Percentiles rank a stretch among this genome's conserved stretches.
Conservation (phyloP, 148 eudicot genomes). For the Polygonum maritimum region DNA sequence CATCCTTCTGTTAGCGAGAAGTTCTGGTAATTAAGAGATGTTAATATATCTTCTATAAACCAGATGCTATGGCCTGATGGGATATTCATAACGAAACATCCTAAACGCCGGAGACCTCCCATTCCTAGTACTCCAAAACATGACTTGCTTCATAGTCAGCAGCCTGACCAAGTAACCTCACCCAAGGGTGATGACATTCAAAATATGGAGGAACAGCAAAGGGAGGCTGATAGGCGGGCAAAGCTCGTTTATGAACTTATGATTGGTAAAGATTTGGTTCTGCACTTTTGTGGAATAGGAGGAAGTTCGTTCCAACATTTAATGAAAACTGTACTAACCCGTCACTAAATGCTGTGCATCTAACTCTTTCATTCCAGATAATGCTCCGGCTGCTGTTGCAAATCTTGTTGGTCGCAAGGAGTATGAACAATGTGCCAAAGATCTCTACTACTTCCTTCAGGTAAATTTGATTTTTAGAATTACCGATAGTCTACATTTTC, state of each 20-base stretch:
- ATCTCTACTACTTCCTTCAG: slow-evolving; percentile 93
- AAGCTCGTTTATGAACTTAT: slow-evolving; percentile 78
- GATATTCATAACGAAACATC: slow-evolving; percentile 91
- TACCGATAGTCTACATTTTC: slow-evolving; percentile 43
- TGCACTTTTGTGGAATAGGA: not conserved
- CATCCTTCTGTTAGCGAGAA: not conserved
- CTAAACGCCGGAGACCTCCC: slow-evolving; percentile 49
- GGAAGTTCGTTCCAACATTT: not conserved
- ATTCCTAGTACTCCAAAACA: slow-evolving; percentile 32
- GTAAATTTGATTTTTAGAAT: slow-evolving; percentile 22
- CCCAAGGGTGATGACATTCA: slow-evolving; percentile 37
- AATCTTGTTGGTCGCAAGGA: slow-evolving; percentile 89
- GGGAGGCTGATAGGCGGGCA: slow-evolving; percentile 74
- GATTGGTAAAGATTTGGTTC: slow-evolving; percentile 41
- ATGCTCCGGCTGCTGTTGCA: slow-evolving; percentile 84
- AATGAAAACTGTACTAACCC: not conserved
- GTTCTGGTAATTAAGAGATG: not conserved
- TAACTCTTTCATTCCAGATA: slow-evolving; percentile 45
- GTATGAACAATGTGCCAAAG: slow-evolving; percentile 92
- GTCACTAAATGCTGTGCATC: not conserved
- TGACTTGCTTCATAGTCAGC: slow-evolving; percentile 30
- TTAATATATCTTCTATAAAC: slow-evolving; percentile 3
- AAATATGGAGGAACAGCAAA: slow-evolving; percentile 41
- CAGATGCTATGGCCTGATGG: slow-evolving; percentile 99
- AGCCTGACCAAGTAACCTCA: slow-evolving; percentile 34